A percentile compares a stretch with the other conserved stretches of the same genome.
Conservation (phyloP, 139 green algal genomes). For the Chloropicon primus region DNA sequence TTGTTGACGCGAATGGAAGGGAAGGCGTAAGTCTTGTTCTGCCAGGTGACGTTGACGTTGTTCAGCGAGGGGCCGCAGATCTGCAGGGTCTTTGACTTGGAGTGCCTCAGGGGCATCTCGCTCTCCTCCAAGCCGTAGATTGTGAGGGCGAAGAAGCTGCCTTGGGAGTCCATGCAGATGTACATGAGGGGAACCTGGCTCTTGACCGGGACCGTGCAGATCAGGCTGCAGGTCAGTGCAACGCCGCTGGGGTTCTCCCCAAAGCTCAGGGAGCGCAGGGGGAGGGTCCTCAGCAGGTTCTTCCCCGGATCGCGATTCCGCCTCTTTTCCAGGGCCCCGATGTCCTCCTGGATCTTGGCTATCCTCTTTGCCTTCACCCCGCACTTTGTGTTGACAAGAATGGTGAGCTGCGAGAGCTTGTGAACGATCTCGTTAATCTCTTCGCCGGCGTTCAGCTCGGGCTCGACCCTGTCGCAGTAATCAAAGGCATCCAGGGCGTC, state of each 20-base stretch:
- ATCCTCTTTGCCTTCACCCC: not conserved
- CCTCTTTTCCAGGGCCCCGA: not conserved
- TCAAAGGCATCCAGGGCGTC: not conserved
- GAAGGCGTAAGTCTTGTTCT: not conserved
- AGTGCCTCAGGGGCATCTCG: not conserved
- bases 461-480: not conserved
- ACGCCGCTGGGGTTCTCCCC: not conserved
- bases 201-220: not conserved
- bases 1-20: not conserved
- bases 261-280: not conserved
- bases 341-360: not conserved
- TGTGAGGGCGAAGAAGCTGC: not conserved
- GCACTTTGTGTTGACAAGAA: not conserved
- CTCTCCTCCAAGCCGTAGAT: not conserved
- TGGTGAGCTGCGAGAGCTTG: not conserved
- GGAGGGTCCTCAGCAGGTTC: too few relatives aligned
- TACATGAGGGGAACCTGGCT: not conserved
- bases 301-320: too few relatives aligned
- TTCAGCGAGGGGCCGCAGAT: not conserved
- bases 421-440: not conserved
- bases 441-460: not conserved
- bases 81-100: not conserved
- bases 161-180: not conserved
- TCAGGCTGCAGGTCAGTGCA: not conserved
- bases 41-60: not conserved